Percentiles rank a stretch among this genome's conserved stretches.
Evolutionary conservation across 305 asterid species (phyloP).

Genomic region (Petunia hybrid): DNA sequence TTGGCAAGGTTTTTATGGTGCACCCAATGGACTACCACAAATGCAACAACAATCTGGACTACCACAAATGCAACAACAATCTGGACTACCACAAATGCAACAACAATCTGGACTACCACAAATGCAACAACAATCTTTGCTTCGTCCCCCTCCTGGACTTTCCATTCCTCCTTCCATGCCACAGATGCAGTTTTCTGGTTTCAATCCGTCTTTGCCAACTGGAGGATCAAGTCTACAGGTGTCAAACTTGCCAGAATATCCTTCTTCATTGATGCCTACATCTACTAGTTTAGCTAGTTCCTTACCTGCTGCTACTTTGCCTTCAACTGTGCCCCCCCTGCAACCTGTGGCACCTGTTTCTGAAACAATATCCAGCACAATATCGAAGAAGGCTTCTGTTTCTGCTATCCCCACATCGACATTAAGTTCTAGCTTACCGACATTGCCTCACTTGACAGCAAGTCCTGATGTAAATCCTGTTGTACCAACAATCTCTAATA

Average conservation of each 20-base stretch:
- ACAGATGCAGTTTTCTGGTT: slow-evolving; percentile 78
- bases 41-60: slow-evolving; percentile 77
- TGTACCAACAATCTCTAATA: slow-evolving; percentile 48
- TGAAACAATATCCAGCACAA: slow-evolving; percentile 50
- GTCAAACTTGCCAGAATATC: slow-evolving; percentile 66
- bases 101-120: slow-evolving; percentile 86
- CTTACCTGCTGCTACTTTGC: slow-evolving; percentile 53
- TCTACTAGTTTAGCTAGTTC: slow-evolving; percentile 49
- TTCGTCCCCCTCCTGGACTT: slow-evolving; percentile 82
- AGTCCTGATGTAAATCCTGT: slow-evolving; percentile 52
- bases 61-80: slow-evolving; percentile 62
- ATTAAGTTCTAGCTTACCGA: slow-evolving; percentile 49
- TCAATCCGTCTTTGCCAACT: slow-evolving; percentile 64
- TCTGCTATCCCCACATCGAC: slow-evolving; percentile 48
- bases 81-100: slow-evolving; percentile 72
- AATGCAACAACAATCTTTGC: slow-evolving; percentile 81
- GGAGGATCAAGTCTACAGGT: slow-evolving; percentile 55
- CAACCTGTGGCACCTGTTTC: slow-evolving; percentile 56
- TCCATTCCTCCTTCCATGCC: slow-evolving; percentile 77
- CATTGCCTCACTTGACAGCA: slow-evolving; percentile 48
- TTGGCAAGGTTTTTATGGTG: slow-evolving; percentile 92
- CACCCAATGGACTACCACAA: slow-evolving; percentile 82
- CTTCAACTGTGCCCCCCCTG: slow-evolving; percentile 57
- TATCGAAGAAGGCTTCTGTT: slow-evolving; percentile 56
- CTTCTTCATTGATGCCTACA: slow-evolving; percentile 53